A percentile compares a stretch with the other conserved stretches of the same genome.
phyloP scores from a whole-genome alignment of 2,329 filamentous ascomycete genomes.

The Trichoderma hamatum region DNA sequence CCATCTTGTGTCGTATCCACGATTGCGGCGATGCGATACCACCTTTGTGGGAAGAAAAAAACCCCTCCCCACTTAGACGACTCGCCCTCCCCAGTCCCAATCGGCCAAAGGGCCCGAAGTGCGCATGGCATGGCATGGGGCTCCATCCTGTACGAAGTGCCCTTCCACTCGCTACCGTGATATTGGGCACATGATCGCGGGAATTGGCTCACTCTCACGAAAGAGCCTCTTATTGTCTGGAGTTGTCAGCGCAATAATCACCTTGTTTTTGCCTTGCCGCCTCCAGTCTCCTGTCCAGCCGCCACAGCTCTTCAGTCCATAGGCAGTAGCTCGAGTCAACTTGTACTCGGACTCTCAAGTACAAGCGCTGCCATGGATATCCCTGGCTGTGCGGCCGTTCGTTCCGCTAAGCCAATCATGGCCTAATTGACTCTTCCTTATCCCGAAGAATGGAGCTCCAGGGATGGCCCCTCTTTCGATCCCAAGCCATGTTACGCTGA shows the following conservation, averaged over 20 bases:
- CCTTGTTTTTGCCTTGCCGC: not conserved
- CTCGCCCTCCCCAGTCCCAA: not conserved
- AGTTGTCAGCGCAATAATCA: not conserved
- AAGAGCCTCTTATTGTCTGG: not conserved
- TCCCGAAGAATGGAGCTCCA: slow-evolving; percentile 12
- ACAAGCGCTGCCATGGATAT: no score
- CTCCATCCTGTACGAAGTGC: not conserved
- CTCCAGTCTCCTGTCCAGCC: not conserved
- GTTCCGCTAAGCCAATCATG: slow-evolving; percentile 12
- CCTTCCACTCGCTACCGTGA: not conserved
- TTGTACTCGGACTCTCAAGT: not conserved
- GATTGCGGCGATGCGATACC: slow-evolving; percentile 12
- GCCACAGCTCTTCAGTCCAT: no score
- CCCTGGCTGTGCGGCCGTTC: no score
- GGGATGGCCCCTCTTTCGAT: not conserved
- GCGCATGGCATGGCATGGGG: not conserved
- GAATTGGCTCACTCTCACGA: not conserved
- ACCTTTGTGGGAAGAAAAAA: not conserved
- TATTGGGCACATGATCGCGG: slow-evolving; percentile 4
- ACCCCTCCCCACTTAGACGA: not conserved
- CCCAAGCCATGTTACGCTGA: not conserved
- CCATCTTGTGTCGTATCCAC: not conserved
- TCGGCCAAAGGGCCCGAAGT: not conserved
- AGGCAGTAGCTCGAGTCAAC: no score
- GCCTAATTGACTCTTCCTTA: slow-evolving; percentile 3